Evolutionary conservation across 371 early-diverging fungal genomes (phyloP).

Genomic region (Catenaria anguillulae): DNA sequence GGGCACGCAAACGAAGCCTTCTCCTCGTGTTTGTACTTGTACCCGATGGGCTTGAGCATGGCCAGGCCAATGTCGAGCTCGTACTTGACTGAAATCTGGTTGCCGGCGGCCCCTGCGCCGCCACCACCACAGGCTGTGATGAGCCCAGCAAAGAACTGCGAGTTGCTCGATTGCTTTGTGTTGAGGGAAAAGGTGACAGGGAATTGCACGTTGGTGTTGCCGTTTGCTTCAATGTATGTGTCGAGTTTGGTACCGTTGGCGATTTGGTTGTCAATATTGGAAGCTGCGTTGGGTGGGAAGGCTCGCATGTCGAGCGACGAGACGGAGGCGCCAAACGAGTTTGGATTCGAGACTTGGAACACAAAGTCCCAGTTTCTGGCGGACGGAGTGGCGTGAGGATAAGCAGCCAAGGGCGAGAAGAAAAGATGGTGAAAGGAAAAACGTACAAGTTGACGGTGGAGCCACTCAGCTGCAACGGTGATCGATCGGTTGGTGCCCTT

Average conservation of each 20-base stretch:
- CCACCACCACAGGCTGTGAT: not conserved
- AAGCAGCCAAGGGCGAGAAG: too few relatives aligned
- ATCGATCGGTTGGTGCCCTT: not conserved
- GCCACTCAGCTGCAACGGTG: not conserved
- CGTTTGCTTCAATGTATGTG: not conserved
- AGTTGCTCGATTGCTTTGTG: not conserved
- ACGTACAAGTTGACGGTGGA: not conserved
- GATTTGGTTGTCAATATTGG: not conserved
- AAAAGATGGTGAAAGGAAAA: too few relatives aligned
- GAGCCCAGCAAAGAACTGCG: not conserved
- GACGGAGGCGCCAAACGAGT: not conserved
- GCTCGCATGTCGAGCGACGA: not conserved
- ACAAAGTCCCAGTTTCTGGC: slow-evolving; percentile 3
- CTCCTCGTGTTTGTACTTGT: not conserved
- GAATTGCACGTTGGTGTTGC: not conserved
- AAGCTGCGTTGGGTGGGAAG: not conserved
- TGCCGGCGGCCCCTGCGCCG: not conserved
- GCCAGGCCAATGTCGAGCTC: not conserved
- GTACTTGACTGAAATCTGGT: not conserved
- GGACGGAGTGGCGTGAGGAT: too few relatives aligned
- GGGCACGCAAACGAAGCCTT: not conserved
- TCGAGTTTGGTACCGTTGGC: not conserved
- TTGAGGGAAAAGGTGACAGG: not conserved
- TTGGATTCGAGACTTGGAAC: not conserved
- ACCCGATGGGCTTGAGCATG: not conserved